These are phyloP conservation scores for Mortierella alpina DNA, from an alignment of 192 early-diverging fungal species.

Conservation along the genomic window DNA sequence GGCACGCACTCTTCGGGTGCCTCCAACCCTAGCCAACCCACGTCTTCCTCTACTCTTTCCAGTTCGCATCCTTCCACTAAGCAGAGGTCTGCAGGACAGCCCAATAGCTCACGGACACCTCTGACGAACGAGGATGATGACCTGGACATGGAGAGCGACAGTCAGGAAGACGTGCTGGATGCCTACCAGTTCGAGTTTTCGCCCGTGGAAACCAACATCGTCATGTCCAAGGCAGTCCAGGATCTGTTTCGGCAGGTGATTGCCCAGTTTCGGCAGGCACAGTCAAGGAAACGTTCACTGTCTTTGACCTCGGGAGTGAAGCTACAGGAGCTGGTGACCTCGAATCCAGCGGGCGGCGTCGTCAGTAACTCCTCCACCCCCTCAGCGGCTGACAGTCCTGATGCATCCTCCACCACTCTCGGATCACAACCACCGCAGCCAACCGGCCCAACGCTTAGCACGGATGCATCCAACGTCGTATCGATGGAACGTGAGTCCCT, in stretches of 20 bases:
- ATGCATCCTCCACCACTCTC: background rate
- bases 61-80: conserved; percentile 8
- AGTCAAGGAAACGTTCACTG: conserved; percentile 55
- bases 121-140: conserved; percentile 41
- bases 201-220: conserved; percentile 51
- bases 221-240: conserved; percentile 54
- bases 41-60: conserved; percentile 5
- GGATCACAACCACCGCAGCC: conserved; percentile 37
- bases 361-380: conserved; percentile 7
- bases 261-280: conserved; percentile 52
- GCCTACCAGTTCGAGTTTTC: conserved; percentile 52
- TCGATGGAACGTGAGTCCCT: conserved; percentile 57
- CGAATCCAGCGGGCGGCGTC: conserved; percentile 2
- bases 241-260: conserved; percentile 53
- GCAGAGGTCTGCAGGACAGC: conserved; percentile 13
- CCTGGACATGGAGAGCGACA: conserved; percentile 43
- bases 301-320: conserved; percentile 51
- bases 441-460: conserved; percentile 7
- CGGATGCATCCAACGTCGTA: conserved; percentile 39
- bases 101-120: conserved; percentile 2
- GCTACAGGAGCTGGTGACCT: conserved; percentile 31
- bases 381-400: conserved; percentile 20
- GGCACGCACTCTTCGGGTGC: background rate
- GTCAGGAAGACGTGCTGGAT: conserved; percentile 33
- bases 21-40: background rate